Evolutionary conservation across 2,329 filamentous ascomycete genomes (phyloP).

Genomic region (Talaromyces sp.): DNA sequence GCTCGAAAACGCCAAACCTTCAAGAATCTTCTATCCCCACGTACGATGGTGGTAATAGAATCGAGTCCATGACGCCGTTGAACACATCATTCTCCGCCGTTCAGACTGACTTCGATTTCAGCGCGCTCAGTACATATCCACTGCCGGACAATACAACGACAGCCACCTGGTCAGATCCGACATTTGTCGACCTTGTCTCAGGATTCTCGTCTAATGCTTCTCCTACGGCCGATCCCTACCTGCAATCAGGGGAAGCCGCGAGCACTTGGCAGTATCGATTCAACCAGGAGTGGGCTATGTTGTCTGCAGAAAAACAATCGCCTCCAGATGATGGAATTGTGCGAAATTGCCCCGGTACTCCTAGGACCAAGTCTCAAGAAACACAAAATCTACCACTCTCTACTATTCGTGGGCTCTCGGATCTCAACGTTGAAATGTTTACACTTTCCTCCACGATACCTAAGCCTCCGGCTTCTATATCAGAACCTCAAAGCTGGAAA

Average conservation of each 20-base stretch:
- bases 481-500: slow-evolving; percentile 4
- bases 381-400: neutral
- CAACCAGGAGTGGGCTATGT: slow-evolving; percentile 6
- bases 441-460: slow-evolving; percentile 1
- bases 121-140: neutral
- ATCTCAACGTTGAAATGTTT: slow-evolving; percentile 4
- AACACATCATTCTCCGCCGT: neutral
- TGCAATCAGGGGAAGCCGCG: too few relatives aligned
- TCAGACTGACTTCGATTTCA: slow-evolving; percentile 2
- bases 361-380: neutral
- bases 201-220: neutral
- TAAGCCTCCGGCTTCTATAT: slow-evolving; percentile 2
- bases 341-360: neutral
- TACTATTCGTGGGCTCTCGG: neutral
- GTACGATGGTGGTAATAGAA: neutral
- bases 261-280: slow-evolving; percentile 2
- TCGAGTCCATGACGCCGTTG: neutral
- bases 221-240: too few relatives aligned
- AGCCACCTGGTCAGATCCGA: neutral
- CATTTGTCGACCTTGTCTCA: neutral
- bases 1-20: neutral
- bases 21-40: neutral
- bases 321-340: too few relatives aligned
- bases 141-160: neutral
- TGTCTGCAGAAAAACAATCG: neutral